Conservation (phyloP, 352 stramenopile species). For the Phytophthora chlamydospora region DNA sequence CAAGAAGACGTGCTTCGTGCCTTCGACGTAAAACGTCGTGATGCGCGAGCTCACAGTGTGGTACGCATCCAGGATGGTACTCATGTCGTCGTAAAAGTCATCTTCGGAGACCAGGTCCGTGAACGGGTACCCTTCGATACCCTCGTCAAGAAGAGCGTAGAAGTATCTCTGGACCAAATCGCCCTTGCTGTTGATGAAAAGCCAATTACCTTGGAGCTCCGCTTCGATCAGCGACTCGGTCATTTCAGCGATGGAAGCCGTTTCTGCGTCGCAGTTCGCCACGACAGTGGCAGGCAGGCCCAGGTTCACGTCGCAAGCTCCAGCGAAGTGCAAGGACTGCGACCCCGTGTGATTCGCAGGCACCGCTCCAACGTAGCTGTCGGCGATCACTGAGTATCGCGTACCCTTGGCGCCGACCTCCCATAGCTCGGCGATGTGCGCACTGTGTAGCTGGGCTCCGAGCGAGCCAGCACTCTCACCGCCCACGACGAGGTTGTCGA, state of each 20-base stretch:
- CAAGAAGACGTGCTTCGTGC: constrained; percentile 55
- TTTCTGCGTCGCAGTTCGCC: constrained; percentile 35
- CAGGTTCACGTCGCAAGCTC: constrained; percentile 36
- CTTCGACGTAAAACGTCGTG: constrained; percentile 56
- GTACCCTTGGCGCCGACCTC: constrained; percentile 41
- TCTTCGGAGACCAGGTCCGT: constrained; percentile 35
- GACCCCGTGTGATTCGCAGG: constrained; percentile 37
- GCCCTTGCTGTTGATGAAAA: constrained; percentile 54
- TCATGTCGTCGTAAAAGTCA: constrained; percentile 44
- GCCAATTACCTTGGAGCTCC: constrained; percentile 37
- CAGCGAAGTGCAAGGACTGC: constrained; percentile 43
- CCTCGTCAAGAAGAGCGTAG: constrained; percentile 43
- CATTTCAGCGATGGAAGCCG: constrained; percentile 34
- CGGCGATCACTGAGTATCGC: constrained; percentile 48
- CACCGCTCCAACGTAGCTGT: constrained; percentile 56
- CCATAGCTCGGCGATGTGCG: constrained; percentile 50
- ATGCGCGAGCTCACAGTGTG: constrained; percentile 40
- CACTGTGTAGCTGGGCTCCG: constrained; percentile 43
- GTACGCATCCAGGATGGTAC: constrained; percentile 49
- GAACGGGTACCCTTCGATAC: constrained; percentile 52
- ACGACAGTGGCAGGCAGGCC: constrained; percentile 26
- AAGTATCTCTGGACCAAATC: constrained; percentile 52
- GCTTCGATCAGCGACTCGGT: constrained; percentile 35
- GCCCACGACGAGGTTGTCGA: constrained; percentile 50
- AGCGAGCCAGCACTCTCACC: constrained; percentile 60